A percentile compares a stretch with the other conserved stretches of the same genome.
Conservation (phyloP, 2,329 filamentous ascomycete species). For the Penicillium frequentans region DNA sequence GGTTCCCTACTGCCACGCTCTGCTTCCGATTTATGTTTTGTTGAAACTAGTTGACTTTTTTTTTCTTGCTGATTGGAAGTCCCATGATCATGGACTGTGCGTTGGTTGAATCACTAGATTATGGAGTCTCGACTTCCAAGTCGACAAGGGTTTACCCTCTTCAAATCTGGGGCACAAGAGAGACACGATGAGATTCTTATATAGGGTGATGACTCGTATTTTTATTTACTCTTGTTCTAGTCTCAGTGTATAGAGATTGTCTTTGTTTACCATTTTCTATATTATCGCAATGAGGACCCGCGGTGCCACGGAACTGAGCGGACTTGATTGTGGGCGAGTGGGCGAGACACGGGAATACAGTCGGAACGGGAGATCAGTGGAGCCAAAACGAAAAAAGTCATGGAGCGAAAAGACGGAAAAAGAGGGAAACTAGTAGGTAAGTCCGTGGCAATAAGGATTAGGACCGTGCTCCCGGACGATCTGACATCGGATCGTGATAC, state of each 20-base stretch:
- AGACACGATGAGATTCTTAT: slow-evolving; percentile 8
- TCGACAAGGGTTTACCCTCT: not conserved
- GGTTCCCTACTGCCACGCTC: slow-evolving; percentile 4
- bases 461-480: slow-evolving; percentile 19
- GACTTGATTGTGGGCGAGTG: not conserved
- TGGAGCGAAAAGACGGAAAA: not conserved
- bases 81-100: slow-evolving; percentile 4
- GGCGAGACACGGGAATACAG: not conserved
- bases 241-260: not conserved
- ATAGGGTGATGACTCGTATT: not conserved
- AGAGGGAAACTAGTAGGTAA: not conserved
- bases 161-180: not conserved
- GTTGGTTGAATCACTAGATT: not conserved
- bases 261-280: not conserved
- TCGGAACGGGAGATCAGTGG: slow-evolving; percentile 8
- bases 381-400: not conserved
- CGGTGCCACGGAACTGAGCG: not conserved
- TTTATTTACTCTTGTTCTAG: not conserved
- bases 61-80: not conserved
- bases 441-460: slow-evolving; percentile 4
- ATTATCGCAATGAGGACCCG: not conserved
- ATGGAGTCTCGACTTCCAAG: not conserved
- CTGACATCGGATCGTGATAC: slow-evolving; percentile 22
- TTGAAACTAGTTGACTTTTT: not conserved
- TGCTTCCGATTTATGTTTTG: not conserved